phyloP scores from a whole-genome alignment of 1,139 yeast species.

The Debaryomyces subglobosus region DNA sequence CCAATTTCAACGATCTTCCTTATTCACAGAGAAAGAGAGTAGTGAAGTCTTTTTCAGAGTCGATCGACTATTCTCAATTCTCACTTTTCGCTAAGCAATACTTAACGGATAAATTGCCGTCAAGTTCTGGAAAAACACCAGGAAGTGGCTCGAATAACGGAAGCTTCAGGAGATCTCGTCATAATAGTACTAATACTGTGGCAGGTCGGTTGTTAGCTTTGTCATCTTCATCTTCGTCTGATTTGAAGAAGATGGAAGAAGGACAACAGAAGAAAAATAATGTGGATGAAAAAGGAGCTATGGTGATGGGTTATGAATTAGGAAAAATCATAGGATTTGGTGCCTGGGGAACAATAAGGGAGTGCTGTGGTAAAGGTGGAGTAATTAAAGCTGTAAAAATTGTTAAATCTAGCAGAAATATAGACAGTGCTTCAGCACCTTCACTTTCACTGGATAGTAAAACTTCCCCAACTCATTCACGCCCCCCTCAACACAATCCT shows the following conservation, averaged over 20 bases:
- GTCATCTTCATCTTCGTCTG: constrained; percentile 44
- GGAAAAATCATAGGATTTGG: constrained; percentile 89
- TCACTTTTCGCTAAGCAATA: constrained; percentile 45
- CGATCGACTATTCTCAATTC: constrained; percentile 53
- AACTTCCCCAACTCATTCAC: constrained; percentile 8
- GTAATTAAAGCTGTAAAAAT: constrained; percentile 73
- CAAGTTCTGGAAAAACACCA: constrained; percentile 24
- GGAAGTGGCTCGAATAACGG: constrained; percentile 27
- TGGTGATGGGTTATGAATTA: constrained; percentile 58
- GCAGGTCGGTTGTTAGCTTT: constrained; percentile 47
- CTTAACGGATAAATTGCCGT: constrained; percentile 20
- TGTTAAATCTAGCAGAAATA: constrained; percentile 56
- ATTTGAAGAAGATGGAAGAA: constrained; percentile 32
- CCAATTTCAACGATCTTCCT: constrained; percentile 63
- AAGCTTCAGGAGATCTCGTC: constrained; percentile 34
- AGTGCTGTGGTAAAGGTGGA: constrained; percentile 53
- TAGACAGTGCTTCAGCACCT: constrained; percentile 11
- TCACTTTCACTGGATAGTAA: constrained; percentile 12
- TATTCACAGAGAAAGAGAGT: constrained; percentile 68
- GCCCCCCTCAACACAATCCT: constrained; percentile 22
- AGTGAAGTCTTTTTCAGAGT: constrained; percentile 58
- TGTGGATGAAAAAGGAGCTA: constrained; percentile 64
- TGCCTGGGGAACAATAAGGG: constrained; percentile 90
- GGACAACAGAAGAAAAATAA: constrained; percentile 31
- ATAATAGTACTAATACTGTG: constrained; percentile 41